Evolutionary conservation across 441 rosid species (phyloP).

Genomic region (Bocquillonia castaneifolia): DNA sequence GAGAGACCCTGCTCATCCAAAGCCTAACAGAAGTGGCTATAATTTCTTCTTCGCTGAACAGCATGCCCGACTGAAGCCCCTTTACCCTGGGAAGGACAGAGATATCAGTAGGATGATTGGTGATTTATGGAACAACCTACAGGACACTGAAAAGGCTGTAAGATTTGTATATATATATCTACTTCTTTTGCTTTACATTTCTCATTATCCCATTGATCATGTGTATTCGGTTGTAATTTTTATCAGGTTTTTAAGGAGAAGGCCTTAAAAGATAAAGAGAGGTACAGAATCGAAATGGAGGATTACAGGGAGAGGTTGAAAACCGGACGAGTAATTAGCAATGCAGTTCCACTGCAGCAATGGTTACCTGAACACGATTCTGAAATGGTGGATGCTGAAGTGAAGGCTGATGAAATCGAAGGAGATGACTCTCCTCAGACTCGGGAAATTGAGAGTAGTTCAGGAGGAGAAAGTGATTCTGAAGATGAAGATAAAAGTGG

Average conservation of each 20-base stretch:
- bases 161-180: slow-evolving; percentile 10
- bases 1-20: slow-evolving; percentile 92
- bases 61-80: slow-evolving; percentile 80
- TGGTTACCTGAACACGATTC: slow-evolving; percentile 48
- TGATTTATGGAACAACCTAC: slow-evolving; percentile 81
- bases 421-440: slow-evolving; percentile 48
- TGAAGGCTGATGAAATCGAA: slow-evolving; percentile 46
- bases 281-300: slow-evolving; percentile 86
- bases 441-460: slow-evolving; percentile 37
- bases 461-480: slow-evolving; percentile 45
- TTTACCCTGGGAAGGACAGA: slow-evolving; percentile 87
- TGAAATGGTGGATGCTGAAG: slow-evolving; percentile 44
- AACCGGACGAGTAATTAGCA: slow-evolving; percentile 50
- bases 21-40: slow-evolving; percentile 87
- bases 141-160: slow-evolving; percentile 58
- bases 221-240: slow-evolving; percentile 9
- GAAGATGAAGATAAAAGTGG: slow-evolving; percentile 43
- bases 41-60: slow-evolving; percentile 96
- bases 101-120: slow-evolving; percentile 95
- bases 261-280: slow-evolving; percentile 78
- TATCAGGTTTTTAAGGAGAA: slow-evolving; percentile 74
- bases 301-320: slow-evolving; percentile 63
- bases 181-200: background rate
- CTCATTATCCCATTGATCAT: background rate
- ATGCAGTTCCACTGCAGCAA: slow-evolving; percentile 72